Conservation (phyloP, 2,329 filamentous ascomycete species). For the Claviceps spartinae region DNA sequence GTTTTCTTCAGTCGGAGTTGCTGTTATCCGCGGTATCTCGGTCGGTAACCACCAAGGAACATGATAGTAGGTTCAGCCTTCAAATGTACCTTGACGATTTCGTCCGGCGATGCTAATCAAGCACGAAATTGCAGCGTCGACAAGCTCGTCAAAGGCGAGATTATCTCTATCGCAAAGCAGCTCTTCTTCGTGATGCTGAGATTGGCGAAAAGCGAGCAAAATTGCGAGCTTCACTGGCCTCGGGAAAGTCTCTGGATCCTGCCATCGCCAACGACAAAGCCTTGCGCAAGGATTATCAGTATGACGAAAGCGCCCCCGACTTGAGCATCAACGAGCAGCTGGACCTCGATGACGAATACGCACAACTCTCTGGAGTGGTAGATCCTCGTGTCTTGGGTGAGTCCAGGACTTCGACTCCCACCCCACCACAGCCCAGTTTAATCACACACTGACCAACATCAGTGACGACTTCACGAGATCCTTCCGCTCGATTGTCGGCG, state of each 20-base stretch:
- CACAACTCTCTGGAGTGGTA: slow-evolving; percentile 76
- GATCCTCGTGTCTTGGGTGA: slow-evolving; percentile 79
- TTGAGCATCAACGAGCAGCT: slow-evolving; percentile 53
- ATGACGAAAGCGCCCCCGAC: slow-evolving; percentile 71
- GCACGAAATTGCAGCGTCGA: slow-evolving; percentile 17
- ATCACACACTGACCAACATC: not conserved
- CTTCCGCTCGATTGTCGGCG: slow-evolving; percentile 68
- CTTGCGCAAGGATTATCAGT: slow-evolving; percentile 79
- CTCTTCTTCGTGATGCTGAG: slow-evolving; percentile 80
- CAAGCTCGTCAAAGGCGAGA: slow-evolving; percentile 28
- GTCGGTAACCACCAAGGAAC: not conserved
- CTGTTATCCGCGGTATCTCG: not conserved
- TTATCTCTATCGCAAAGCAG: slow-evolving; percentile 76
- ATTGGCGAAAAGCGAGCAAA: slow-evolving; percentile 85
- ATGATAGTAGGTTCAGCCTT: slow-evolving; percentile 6
- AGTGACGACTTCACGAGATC: slow-evolving; percentile 87
- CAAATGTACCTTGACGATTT: not conserved
- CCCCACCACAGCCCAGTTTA: not conserved
- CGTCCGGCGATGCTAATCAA: not conserved
- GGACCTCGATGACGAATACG: slow-evolving; percentile 80
- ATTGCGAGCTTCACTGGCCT: slow-evolving; percentile 72
- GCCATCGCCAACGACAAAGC: slow-evolving; percentile 75
- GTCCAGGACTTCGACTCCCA: slow-evolving; percentile 26
- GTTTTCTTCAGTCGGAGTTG: not conserved
- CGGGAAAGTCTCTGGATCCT: slow-evolving; percentile 73